phyloP scores from a whole-genome alignment of 305 asterid genomes.

The Rubia occidens region DNA sequence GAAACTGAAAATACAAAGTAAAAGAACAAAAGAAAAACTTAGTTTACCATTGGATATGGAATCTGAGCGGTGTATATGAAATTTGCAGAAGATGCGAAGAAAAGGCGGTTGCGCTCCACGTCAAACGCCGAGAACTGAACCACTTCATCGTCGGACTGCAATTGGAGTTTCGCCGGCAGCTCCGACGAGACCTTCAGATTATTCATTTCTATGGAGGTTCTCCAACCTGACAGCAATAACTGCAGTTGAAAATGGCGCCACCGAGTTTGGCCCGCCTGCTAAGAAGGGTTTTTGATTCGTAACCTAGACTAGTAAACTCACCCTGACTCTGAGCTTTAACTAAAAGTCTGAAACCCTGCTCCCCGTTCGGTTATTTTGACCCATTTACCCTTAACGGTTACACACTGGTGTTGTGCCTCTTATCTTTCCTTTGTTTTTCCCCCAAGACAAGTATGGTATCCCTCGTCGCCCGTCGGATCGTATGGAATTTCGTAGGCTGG shows the following conservation, averaged over 20 bases:
- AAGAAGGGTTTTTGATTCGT: neutral
- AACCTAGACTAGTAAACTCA: no score
- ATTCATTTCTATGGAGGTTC: slow-evolving; percentile 32
- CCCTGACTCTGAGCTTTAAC: neutral
- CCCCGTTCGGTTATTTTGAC: neutral
- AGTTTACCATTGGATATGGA: slow-evolving; percentile 40
- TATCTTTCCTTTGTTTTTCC: no score
- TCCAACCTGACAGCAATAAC: neutral
- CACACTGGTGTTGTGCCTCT: no score
- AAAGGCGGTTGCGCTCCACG: slow-evolving; percentile 67
- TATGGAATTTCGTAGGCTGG: no score
- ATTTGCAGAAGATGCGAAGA: slow-evolving; percentile 66
- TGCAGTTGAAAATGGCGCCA: neutral
- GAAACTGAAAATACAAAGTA: neutral
- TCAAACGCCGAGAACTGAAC: slow-evolving; percentile 61
- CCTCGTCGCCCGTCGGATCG: no score
- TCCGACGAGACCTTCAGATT: slow-evolving; percentile 67
- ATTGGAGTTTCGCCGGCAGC: slow-evolving; percentile 35
- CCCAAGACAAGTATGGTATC: no score
- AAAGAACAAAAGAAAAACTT: neutral
- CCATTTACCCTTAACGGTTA: neutral
- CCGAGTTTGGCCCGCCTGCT: neutral
- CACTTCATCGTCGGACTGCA: slow-evolving; percentile 47
- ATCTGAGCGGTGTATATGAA: slow-evolving; percentile 47
- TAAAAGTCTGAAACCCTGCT: neutral